A percentile compares a stretch with the other conserved stretches of the same genome.
Evolutionary conservation across 495 filamentous ascomycete species (phyloP).

Genomic region (Hyaloscypha finlandica): DNA sequence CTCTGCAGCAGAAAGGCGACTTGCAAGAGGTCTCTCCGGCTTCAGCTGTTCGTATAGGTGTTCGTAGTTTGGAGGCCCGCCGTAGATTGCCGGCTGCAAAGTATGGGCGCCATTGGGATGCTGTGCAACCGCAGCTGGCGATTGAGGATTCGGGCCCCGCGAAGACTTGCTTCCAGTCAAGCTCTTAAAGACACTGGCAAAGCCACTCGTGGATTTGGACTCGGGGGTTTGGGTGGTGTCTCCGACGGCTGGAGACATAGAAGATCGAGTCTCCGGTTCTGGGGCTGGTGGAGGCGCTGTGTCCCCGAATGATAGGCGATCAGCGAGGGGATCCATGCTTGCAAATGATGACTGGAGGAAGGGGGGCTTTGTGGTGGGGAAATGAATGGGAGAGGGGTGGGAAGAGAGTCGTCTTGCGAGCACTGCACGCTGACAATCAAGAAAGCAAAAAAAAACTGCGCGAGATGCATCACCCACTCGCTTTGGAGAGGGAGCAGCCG

Average conservation of each 20-base stretch:
- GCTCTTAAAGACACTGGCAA: conserved; percentile 58
- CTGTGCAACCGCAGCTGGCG: conserved; percentile 36
- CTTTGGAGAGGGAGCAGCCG: neutral
- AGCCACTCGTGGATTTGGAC: conserved; percentile 45
- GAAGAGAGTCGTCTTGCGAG: neutral
- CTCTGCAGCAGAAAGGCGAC: conserved; percentile 57
- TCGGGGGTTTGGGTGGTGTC: conserved; percentile 54
- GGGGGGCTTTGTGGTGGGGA: neutral
- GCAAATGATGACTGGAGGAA: neutral
- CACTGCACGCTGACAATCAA: neutral
- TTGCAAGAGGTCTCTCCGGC: conserved; percentile 37
- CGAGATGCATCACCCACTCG: neutral
- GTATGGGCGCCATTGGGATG: conserved; percentile 33
- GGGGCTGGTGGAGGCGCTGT: conserved; percentile 7
- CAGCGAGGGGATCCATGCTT: conserved; percentile 3
- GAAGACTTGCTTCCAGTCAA: conserved; percentile 48
- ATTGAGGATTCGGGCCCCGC: conserved; percentile 36
- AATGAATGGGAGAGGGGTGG: neutral
- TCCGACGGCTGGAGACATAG: conserved; percentile 58
- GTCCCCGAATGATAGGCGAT: conserved; percentile 2
- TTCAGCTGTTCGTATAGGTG: conserved; percentile 40
- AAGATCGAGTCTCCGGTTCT: conserved; percentile 18
- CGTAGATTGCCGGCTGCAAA: conserved; percentile 34
- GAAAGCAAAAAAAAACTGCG: neutral
- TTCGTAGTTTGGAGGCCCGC: conserved; percentile 46